phyloP scores from a whole-genome alignment of 2,329 filamentous ascomycete species.

The Diplodia sapinea region DNA sequence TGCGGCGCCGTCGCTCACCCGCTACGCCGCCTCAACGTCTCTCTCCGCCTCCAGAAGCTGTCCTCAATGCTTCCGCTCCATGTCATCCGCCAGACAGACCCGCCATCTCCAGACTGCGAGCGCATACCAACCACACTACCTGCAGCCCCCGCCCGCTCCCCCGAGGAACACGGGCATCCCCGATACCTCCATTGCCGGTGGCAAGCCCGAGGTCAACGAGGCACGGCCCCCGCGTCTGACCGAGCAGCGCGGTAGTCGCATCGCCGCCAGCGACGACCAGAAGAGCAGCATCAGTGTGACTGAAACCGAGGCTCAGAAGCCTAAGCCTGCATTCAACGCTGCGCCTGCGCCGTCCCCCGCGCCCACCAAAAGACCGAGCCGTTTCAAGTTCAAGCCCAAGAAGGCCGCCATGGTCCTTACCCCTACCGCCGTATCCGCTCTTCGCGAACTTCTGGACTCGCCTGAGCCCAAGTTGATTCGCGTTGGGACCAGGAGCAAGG shows the following conservation, averaged over 20 bases:
- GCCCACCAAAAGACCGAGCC: slow-evolving; percentile 60
- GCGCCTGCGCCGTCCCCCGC: slow-evolving; percentile 6
- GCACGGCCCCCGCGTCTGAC: slow-evolving; percentile 53
- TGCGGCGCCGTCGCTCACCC: slow-evolving; percentile 22
- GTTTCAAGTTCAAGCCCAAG: slow-evolving; percentile 73
- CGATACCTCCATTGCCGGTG: slow-evolving; percentile 66
- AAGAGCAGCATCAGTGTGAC: slow-evolving; percentile 54
- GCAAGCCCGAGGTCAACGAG: slow-evolving; percentile 55
- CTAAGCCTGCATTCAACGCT: slow-evolving; percentile 52
- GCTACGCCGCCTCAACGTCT: slow-evolving; percentile 36
- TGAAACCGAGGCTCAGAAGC: slow-evolving; percentile 71
- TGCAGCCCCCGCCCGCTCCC: slow-evolving; percentile 62
- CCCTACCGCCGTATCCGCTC: slow-evolving; percentile 76
- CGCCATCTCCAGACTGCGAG: slow-evolving; percentile 67
- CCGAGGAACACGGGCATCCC: slow-evolving; percentile 64
- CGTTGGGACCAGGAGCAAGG: slow-evolving; percentile 90
- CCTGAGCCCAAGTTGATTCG: slow-evolving; percentile 92
- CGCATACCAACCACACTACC: slow-evolving; percentile 65
- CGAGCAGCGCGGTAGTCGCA: slow-evolving; percentile 37
- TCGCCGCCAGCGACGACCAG: slow-evolving; percentile 14
- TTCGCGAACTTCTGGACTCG: slow-evolving; percentile 77
- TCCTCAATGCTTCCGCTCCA: slow-evolving; percentile 54
- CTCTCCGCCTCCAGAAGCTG: slow-evolving; percentile 43
- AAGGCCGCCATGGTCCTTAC: slow-evolving; percentile 93
- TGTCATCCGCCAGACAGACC: slow-evolving; percentile 50